Conservation (phyloP, 805 yeast species). For the Ogataea polymorpha region DNA sequence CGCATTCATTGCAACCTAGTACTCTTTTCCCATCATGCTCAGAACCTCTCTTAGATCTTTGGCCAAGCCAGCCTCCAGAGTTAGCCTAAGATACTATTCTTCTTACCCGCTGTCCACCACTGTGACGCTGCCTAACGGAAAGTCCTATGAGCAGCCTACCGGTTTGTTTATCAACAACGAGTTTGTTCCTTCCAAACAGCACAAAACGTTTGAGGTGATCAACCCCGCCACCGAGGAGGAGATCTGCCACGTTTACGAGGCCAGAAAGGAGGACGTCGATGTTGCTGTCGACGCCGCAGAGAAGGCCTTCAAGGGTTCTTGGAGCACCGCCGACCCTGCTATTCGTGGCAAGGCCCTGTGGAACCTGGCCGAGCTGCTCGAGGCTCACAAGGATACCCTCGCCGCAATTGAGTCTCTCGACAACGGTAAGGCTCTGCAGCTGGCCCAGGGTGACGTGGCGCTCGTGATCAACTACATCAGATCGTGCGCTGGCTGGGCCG, state of each 20-base stretch:
- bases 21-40: constrained; percentile 13
- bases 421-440: constrained; percentile 70
- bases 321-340: constrained; percentile 60
- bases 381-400: constrained; percentile 57
- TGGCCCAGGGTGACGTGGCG: constrained; percentile 68
- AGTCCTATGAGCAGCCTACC: constrained; percentile 53
- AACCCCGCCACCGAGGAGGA: constrained; percentile 53
- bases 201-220: constrained; percentile 49
- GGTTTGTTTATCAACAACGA: constrained; percentile 60
- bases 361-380: constrained; percentile 69
- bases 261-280: constrained; percentile 62
- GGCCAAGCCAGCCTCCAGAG: constrained; percentile 12
- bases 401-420: constrained; percentile 71
- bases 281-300: constrained; percentile 67
- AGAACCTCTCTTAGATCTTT: constrained; percentile 18
- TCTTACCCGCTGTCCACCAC: constrained; percentile 35
- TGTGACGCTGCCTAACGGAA: constrained; percentile 68
- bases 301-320: constrained; percentile 50
- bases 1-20: no score
- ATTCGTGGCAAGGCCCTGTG: constrained; percentile 49
- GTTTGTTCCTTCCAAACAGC: constrained; percentile 46
- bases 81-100: constrained; percentile 24
- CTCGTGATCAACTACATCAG: constrained; percentile 62
- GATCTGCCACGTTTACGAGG: constrained; percentile 50
- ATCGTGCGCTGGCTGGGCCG: constrained; percentile 72